Evolutionary conservation across 306 rosid genomes (phyloP), one percentile per base, ranked within the genome.

Genomic region (Trichosanthes truncata): DNA sequence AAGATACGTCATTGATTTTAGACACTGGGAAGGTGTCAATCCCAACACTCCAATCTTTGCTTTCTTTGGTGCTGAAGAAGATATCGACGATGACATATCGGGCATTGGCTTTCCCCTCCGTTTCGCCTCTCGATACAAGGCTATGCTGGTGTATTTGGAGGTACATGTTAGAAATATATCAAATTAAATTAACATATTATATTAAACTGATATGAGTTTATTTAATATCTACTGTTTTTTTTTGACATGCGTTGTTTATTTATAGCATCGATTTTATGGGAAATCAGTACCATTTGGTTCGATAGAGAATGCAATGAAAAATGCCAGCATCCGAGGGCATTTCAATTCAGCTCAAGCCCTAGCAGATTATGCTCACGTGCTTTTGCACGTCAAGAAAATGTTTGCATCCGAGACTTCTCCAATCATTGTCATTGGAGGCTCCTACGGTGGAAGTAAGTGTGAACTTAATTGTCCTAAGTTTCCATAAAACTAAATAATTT

Each of bases 361-460:
- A 38, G 96, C 93, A 81, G 91, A 91, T 51, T 89, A 85, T 75
- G 96, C 93, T 55, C 80, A 53, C 31, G 79, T 91, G n/a, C 80
- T 89, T 65, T 78, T 86, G 7, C 82, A 87, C 72, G 38, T 91
- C 12, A 89, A 89, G 83, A 9, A 79, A 51, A 62, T 26, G 8
- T 76, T 84, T 8, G 51, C 80, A 14, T 91, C 87, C 21, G 63
- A 79, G 0, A 56, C 75, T 55, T 90, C 90, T 52, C 89, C 92
- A 4, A 53, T 84, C 40, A 87, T 90, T 4, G 91, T 87, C 62
- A 17, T 87, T 7, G 91, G 95, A 72, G 92, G 84, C 40, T 90
- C 92, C 20, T 90, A 88, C 75, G 92, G 93, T 13, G 91, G 93
- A 87, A 89, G 93, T 89, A 84, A 53, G 84, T 21, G 0, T 21